Evolutionary conservation across 495 filamentous ascomycete genomes (phyloP).

Genomic region (Penicillium pancosmium): DNA sequence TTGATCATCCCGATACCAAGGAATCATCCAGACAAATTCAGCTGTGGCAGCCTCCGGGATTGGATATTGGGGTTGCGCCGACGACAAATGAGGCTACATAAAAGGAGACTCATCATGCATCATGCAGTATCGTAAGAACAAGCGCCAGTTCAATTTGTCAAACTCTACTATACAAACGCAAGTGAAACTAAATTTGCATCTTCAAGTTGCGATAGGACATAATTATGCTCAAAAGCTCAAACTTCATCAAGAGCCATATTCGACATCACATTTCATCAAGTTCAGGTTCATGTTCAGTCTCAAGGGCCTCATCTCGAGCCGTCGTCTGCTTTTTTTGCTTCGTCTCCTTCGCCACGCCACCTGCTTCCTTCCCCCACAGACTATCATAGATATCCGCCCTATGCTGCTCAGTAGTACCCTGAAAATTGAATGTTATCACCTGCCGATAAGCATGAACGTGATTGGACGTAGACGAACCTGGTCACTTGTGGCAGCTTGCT

Average conservation of each 20-base stretch:
- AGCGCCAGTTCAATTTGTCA: no score
- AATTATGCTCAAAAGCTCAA: neutral
- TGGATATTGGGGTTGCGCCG: neutral
- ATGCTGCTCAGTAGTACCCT: constrained; percentile 19
- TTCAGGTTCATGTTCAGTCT: constrained; percentile 17
- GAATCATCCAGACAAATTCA: neutral
- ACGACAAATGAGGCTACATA: neutral
- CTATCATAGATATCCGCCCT: constrained; percentile 24
- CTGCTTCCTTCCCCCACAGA: constrained; percentile 6
- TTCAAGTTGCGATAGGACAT: neutral
- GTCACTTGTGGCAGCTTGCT: neutral
- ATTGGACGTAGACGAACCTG: neutral
- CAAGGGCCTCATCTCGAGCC: neutral
- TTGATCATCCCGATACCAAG: neutral
- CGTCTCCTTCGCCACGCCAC: neutral
- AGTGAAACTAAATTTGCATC: no score
- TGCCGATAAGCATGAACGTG: neutral
- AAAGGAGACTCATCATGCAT: no score
- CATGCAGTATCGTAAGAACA: no score
- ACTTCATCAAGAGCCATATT: neutral
- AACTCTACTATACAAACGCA: no score
- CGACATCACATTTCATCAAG: constrained; percentile 21
- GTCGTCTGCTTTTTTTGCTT: constrained; percentile 1
- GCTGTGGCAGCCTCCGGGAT: neutral
- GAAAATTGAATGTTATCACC: constrained; percentile 5